phyloP scores from a whole-genome alignment of 75 land plant species.

The Pinus tabuliformis region DNA sequence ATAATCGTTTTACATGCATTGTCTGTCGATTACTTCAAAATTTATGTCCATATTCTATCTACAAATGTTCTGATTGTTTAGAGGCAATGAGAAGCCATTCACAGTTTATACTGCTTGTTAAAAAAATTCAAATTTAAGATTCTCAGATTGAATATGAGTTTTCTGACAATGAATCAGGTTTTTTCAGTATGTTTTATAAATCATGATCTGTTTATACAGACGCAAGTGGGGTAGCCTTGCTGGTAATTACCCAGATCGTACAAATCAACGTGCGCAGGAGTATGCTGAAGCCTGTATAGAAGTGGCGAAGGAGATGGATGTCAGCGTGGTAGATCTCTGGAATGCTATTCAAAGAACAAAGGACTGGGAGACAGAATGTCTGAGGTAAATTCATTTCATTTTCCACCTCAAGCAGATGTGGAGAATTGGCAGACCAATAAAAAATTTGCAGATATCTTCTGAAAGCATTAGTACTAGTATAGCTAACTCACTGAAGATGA shows the following conservation, averaged over 20 bases:
- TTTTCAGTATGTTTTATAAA: too few species aligned
- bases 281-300: conserved; percentile 45
- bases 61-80: too few species aligned
- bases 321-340: conserved; percentile 41
- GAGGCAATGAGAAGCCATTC: too few species aligned
- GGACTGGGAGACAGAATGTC: conserved; percentile 45
- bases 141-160: too few species aligned
- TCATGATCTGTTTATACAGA: conserved; percentile 12
- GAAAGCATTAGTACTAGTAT: neutral
- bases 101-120: too few species aligned
- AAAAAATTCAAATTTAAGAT: too few species aligned
- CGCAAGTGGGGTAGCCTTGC: conserved; percentile 21
- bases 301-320: conserved; percentile 33
- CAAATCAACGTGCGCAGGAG: conserved; percentile 34
- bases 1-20: too few species aligned
- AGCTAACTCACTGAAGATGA: too few species aligned
- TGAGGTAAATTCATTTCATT: conserved; percentile 22
- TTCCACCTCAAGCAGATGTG: neutral
- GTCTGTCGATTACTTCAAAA: too few species aligned
- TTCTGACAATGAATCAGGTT: too few species aligned
- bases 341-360: conserved; percentile 26
- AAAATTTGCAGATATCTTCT: neutral
- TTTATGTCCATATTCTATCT: too few species aligned
- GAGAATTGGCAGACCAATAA: neutral
- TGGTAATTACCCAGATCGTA: conserved; percentile 30